Percentiles rank a stretch among this genome's conserved stretches.
These are phyloP conservation scores for Fusarium burgessii DNA, from an alignment of 2,329 filamentous ascomycete species.

Conservation along the genomic window DNA sequence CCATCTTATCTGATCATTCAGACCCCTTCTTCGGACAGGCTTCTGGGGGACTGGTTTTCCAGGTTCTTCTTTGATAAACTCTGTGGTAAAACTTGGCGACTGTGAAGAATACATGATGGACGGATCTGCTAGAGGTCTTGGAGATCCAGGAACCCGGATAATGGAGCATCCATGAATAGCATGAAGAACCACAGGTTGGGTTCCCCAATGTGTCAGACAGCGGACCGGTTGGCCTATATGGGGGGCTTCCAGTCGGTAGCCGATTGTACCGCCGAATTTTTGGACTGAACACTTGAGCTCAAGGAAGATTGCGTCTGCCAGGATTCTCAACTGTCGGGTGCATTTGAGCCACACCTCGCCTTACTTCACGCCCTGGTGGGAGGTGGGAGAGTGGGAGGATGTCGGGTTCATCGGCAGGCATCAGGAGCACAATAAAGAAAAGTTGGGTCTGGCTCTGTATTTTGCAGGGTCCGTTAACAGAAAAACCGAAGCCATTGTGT, in stretches of 20 bases:
- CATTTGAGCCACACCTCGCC: conserved; percentile 37
- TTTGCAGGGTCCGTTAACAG: conserved; percentile 27
- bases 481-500: conserved; percentile 39
- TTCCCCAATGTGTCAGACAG: conserved; percentile 27
- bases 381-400: conserved; percentile 15
- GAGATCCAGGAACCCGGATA: conserved; percentile 21
- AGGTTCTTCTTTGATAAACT: conserved; percentile 45
- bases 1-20: conserved; percentile 46
- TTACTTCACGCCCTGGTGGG: conserved; percentile 34
- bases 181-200: conserved; percentile 30
- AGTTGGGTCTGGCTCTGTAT: conserved; percentile 25
- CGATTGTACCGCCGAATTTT: conserved; percentile 42
- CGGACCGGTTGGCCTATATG: conserved; percentile 35
- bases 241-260: conserved; percentile 36
- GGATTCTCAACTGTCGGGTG: conserved; percentile 21
- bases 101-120: conserved; percentile 38
- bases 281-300: conserved; percentile 25
- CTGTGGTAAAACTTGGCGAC: conserved; percentile 37
- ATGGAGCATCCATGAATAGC: conserved; percentile 30
- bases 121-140: conserved; percentile 21
- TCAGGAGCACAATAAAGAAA: conserved; percentile 30
- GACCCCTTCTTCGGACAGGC: conserved; percentile 41
- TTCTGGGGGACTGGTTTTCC: conserved; percentile 43
- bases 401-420: conserved; percentile 36
- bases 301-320: conserved; percentile 34